Evolutionary conservation across 2,329 filamentous ascomycete species (phyloP), one percentile per base, ranked within the genome.

Genomic region (Juglanconis sp.): DNA sequence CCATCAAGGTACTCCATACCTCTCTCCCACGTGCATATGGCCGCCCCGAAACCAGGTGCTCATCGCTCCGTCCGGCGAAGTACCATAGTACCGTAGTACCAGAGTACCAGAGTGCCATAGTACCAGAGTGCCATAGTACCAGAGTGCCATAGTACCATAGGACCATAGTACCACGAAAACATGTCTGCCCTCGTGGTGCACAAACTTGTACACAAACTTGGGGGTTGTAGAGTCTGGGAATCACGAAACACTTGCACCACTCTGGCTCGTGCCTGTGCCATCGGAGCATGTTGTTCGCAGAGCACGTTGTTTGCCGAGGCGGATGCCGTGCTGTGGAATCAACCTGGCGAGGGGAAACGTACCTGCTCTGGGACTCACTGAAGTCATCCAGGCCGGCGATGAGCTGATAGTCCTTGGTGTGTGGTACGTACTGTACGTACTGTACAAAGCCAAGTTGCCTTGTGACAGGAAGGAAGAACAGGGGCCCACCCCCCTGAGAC

Each of bases 341-440:
- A 24, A 24, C 24, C 24, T 24, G 17, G 17, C 17, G 17, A 24
- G 17, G 17, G 17, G 17, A 24, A 36, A 38, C 17, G 17, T 65
- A 66, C 62, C 52, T 50, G 17, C 17, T 2, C 17, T 24, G 17
- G 17, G 17, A 24, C 17, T 24, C 17, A 24, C 17, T 24, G 17
- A 24, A 66, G 62, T 59, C 59, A 63, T 59, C 63, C 64, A 61
- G 53, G 48, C 57, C 61, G 38, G 54, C 50, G 48, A 54, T 64
- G 38, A 49, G 47, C 59, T 55, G 38, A 57, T 66, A 24, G 24
- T 24, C 24, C 24, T 24, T 24, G 24, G 24, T 24, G 63, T 46
- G 60, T 56, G 54, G 36, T 13, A 59, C 24, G 17, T 48, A 36
- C 31, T 42, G 40, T 32, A 32, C 30, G 34, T 40, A 40, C 36